phyloP scores from a whole-genome alignment of 2,329 filamentous ascomycete species.

The Cercospora sp. region DNA sequence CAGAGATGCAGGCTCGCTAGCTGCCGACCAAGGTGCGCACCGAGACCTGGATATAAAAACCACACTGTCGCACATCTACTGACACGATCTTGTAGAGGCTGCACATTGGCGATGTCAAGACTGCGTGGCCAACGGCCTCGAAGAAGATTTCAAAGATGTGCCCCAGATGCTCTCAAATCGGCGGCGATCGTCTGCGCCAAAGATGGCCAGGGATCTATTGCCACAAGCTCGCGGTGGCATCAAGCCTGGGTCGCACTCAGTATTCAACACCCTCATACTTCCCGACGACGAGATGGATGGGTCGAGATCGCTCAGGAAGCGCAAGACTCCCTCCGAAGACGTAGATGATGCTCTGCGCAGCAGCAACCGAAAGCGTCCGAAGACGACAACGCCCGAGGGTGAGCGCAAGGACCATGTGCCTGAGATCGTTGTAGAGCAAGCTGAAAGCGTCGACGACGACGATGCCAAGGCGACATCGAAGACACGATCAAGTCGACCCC shows the following conservation, averaged over 20 bases:
- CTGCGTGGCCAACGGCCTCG: constrained; percentile 55
- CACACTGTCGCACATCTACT: constrained; percentile 27
- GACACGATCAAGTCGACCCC: constrained; percentile 52
- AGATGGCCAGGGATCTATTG: constrained; percentile 67
- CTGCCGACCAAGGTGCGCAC: constrained; percentile 63
- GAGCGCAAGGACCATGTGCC: constrained; percentile 14
- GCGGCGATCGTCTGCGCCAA: constrained; percentile 63
- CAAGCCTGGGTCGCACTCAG: constrained; percentile 71
- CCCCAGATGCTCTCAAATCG: constrained; percentile 42
- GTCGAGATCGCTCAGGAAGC: constrained; percentile 74
- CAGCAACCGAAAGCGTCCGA: constrained; percentile 45
- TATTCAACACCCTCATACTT: constrained; percentile 72
- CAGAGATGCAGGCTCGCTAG: constrained; percentile 66
- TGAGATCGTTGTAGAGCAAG: constrained; percentile 23
- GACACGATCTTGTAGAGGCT: constrained; percentile 48
- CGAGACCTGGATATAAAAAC: constrained; percentile 24
- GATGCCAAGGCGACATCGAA: constrained; percentile 32
- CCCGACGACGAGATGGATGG: constrained; percentile 74
- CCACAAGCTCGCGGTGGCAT: constrained; percentile 66
- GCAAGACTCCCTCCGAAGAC: constrained; percentile 72
- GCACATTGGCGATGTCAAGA: constrained; percentile 63
- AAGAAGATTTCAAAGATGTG: constrained; percentile 45
- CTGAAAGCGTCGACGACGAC: constrained; percentile 29
- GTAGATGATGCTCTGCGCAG: constrained; percentile 43
- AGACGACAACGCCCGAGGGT: constrained; percentile 40